Evolutionary conservation across 176 grass and related monocot species (phyloP).

Genomic region (Tillandsia fasciculata): DNA sequence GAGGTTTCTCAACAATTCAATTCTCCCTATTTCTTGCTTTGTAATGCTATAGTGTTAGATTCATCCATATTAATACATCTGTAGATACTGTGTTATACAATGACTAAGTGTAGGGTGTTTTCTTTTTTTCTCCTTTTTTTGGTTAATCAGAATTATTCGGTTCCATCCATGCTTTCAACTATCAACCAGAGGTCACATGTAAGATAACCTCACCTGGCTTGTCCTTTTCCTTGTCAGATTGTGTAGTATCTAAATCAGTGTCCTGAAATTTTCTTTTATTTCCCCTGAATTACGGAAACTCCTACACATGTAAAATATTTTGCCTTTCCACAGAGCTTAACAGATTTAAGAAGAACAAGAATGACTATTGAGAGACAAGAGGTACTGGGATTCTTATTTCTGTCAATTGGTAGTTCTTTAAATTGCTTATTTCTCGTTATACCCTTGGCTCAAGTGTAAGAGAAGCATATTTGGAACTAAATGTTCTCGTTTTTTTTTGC

Average conservation of each 20-base stretch:
- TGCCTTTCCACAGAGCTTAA: conserved; percentile 43
- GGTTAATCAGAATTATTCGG: conserved; percentile 42
- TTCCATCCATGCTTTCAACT: conserved; percentile 19
- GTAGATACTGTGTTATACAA: conserved; percentile 8
- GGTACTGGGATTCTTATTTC: conserved; percentile 21
- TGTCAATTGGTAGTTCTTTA: not conserved
- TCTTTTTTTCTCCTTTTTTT: conserved; percentile 9
- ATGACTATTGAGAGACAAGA: conserved; percentile 60
- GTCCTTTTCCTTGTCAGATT: conserved; percentile 12
- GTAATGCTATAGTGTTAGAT: not conserved
- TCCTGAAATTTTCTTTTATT: conserved; percentile 15
- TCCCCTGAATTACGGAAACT: conserved; percentile 29
- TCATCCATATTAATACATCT: conserved; percentile 9
- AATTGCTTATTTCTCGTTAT: not conserved
- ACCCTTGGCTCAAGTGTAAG: not conserved
- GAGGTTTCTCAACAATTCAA: conserved; percentile 17
- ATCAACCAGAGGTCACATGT: conserved; percentile 51
- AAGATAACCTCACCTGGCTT: conserved; percentile 33
- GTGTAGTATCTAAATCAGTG: conserved; percentile 11
- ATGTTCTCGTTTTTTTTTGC: conserved; percentile 8
- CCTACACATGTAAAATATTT: conserved; percentile 42
- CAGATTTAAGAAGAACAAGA: conserved; percentile 54
- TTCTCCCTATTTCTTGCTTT: conserved; percentile 10
- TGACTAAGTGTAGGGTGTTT: conserved; percentile 16
- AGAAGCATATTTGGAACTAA: not conserved